Evolutionary conservation across 768 basidiomycete genomes (phyloP), one percentile per base, ranked within the genome.

Genomic region (Boletus edulis): DNA sequence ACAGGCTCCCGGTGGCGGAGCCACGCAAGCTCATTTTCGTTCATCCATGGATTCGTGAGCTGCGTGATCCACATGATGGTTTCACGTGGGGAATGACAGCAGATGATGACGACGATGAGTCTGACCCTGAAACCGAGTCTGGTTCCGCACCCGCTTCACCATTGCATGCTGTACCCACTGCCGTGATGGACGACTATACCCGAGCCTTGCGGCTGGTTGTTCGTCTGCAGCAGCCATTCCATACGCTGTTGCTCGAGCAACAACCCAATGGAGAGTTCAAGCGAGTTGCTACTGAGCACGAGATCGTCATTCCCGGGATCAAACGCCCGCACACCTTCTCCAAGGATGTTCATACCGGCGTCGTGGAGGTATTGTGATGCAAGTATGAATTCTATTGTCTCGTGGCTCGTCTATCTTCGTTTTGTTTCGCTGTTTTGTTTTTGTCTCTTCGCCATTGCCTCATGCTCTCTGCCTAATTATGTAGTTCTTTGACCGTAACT

Each of bases 21-120:
- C 20, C 40, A 11, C 48, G 35, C 27, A 35, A 46, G 17, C 34
- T 50, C 4, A 20, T 54, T 17, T 54, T n/a, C 27, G 53, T 58
- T 5, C 44, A 50, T 38, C 56, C 56, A 15, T 53, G 56, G 51
- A 37, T 53, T 18, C 56, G 42, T 0, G 38, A 39, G 6, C 24
- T 44, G 4, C 5, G 24, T 12, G 49, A 52, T 44, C 53, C 54
- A 12, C 48, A 20, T 0, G 43, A 44, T 10, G 43, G 43, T 4
- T 34, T 52, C n/a, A 6, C 9, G 5, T 29, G 32, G 24, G 34
- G 41, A 29, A 11, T 8, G 7, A 14, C n/a, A 10, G n/a, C 13
- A 7, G 24, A 35, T 5, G 42, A n/a, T 9, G 40, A 45, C n/a
- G 18, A 18, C 2, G 27, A 7, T 8, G 37, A 32, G 3, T 37